Evolutionary conservation across 148 eudicot genomes (phyloP), one percentile per base, ranked within the genome.

Genomic region (Arbutus unedo): DNA sequence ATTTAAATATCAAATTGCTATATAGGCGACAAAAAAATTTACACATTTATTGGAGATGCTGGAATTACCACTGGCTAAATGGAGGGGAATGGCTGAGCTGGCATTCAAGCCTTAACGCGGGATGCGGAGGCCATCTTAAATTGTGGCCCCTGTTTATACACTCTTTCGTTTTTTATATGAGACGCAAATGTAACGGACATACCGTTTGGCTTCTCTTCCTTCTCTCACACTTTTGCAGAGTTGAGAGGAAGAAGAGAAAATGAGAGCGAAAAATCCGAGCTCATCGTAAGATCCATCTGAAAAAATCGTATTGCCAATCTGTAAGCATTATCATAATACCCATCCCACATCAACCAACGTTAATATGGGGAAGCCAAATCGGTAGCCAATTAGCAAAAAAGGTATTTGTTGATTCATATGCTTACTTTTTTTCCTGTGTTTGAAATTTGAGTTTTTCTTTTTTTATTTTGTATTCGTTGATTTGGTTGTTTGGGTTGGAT

Each of bases 91-190:
- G 18, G 3, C 5, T 71, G 19, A 74, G 77, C 31, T 73, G 77
- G 70, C 59, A 79, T 44, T 21, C 23, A 15, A 64, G 74, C 16
- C 38, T 21, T 25, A 80, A 11, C 76, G 82, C 82, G 82, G 82
- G 82, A 67, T 80, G 62, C 82, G 82, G 76, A 67, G 75, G 31
- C 48, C 56, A 79, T 68, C 49, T 67, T 67, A 66, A 80, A 53
- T 68, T 80, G 76, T 80, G 82, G 82, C 67, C 60, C 14, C 5
- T 79, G 16, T 79, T 48, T 66, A 41, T 11, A 25, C 13, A 25
- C 38, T n/a, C 19, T 4, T 16, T 15, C 23, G 59, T 60, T 54
- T 23, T 31, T 19, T 38, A 44, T 38, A 44, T 43, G 54, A 51
- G 41, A 2, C 55, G 55, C 78, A 55, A 54, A 44, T 57, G 83